phyloP scores from a whole-genome alignment of 31 red algal genomes.

The Odonthalia washingtoniensis region DNA sequence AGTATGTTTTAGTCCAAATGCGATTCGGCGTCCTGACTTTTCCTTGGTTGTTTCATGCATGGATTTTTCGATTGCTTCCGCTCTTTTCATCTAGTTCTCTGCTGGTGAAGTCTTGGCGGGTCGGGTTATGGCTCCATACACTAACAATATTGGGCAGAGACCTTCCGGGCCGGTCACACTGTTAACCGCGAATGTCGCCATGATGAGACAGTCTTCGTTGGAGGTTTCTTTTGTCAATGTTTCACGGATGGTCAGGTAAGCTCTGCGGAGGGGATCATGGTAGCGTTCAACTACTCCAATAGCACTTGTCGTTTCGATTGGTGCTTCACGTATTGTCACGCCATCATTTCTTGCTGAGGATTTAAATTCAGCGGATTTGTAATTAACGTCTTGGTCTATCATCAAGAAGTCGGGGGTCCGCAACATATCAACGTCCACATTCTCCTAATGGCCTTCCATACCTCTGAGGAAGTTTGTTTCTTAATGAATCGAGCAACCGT shows the following conservation, averaged over 20 bases:
- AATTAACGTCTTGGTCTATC: conserved; percentile 43
- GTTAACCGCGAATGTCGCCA: conserved; percentile 19
- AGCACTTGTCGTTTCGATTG: conserved; percentile 22
- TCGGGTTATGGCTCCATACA: conserved; percentile 39
- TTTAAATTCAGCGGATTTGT: conserved; percentile 27
- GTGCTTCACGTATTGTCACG: conserved; percentile 23
- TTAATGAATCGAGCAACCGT: conserved; percentile 17
- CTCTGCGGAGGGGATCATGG: conserved; percentile 2
- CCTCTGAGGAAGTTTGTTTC: conserved; percentile 4
- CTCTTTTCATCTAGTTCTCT: conserved; percentile 26
- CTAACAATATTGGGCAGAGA: conserved; percentile 25
- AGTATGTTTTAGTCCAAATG: conserved; percentile 28
- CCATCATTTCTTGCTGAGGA: conserved; percentile 15
- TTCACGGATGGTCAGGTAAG: conserved; percentile 18
- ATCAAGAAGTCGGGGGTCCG: conserved; percentile 30
- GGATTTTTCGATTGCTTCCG: background rate
- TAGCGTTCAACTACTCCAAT: conserved; percentile 45
- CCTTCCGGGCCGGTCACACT: conserved; percentile 37
- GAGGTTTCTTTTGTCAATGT: background rate
- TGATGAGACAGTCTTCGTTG: conserved; percentile 11
- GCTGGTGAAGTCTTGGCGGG: background rate
- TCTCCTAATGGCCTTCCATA: conserved; percentile 24
- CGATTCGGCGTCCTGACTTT: background rate
- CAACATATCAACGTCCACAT: conserved; percentile 23
- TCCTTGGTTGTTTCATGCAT: conserved; percentile 35